phyloP scores from a whole-genome alignment of 768 basidiomycete genomes.

The Leucocoprinus sp. region DNA sequence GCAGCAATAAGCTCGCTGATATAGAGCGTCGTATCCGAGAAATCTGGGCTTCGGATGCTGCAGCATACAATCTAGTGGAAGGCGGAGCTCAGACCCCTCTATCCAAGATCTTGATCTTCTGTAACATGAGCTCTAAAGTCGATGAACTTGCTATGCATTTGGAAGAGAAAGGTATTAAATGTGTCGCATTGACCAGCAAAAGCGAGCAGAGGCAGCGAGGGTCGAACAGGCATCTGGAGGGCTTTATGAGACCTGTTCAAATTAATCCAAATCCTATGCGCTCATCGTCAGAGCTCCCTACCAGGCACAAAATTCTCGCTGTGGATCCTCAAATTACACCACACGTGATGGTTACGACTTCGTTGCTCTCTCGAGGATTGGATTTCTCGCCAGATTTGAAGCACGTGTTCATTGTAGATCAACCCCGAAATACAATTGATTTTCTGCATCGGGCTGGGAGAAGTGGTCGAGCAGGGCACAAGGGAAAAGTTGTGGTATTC shows the following conservation, averaged over 20 bases:
- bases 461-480: constrained; percentile 64
- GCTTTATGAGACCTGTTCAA: constrained; percentile 46
- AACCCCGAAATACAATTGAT: constrained; percentile 85
- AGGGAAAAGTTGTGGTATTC: constrained; percentile 69
- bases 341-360: constrained; percentile 81
- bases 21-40: constrained; percentile 65
- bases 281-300: constrained; percentile 9
- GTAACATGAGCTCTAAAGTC: constrained; percentile 69
- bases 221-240: constrained; percentile 67
- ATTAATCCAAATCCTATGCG: constrained; percentile 1
- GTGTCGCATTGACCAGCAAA: constrained; percentile 57
- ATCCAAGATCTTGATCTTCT: constrained; percentile 75
- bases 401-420: constrained; percentile 83
- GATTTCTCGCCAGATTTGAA: constrained; percentile 75
- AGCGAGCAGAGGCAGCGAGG: constrained; percentile 53
- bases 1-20: constrained; percentile 75
- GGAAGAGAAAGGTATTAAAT: constrained; percentile 50
- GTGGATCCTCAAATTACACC: constrained; percentile 30
- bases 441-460: constrained; percentile 89
- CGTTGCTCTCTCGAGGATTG: constrained; percentile 81
- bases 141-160: constrained; percentile 53
- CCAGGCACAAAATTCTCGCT: constrained; percentile 6
- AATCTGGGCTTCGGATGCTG: constrained; percentile 68
- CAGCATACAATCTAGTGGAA: constrained; percentile 15
- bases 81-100: constrained; percentile 22